phyloP scores from a whole-genome alignment of 2,329 filamentous ascomycete genomes.

The Fusarium compactum region DNA sequence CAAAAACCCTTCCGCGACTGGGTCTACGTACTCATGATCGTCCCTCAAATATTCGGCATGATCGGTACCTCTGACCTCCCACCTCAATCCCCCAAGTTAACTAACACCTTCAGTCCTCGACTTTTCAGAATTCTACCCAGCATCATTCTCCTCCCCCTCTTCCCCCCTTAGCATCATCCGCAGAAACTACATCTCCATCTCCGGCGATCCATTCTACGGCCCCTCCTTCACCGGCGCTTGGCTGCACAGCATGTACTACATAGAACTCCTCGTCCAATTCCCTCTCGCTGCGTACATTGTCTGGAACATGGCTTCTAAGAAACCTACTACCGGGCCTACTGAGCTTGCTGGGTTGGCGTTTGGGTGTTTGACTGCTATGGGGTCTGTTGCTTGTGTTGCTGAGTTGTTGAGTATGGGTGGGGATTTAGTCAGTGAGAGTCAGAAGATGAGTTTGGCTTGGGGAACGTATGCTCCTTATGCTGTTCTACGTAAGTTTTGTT shows the following conservation, averaged over 20 bases:
- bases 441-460: constrained; percentile 61
- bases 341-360: constrained; percentile 67
- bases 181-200: constrained; percentile 59
- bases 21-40: constrained; percentile 53
- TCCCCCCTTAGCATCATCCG: constrained; percentile 60
- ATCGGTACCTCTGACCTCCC: constrained; percentile 43
- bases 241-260: constrained; percentile 63
- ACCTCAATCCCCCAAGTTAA: not conserved
- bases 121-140: constrained; percentile 65
- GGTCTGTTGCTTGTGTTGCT: constrained; percentile 63
- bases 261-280: constrained; percentile 64
- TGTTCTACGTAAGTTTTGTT: constrained; percentile 61
- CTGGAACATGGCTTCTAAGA: constrained; percentile 52
- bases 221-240: constrained; percentile 57
- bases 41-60: constrained; percentile 53
- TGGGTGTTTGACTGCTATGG: constrained; percentile 63
- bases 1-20: constrained; percentile 50
- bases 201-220: constrained; percentile 67
- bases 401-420: constrained; percentile 64
- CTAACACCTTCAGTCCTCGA: constrained; percentile 61
- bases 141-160: constrained; percentile 58
- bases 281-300: constrained; percentile 64
- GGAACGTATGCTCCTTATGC: constrained; percentile 66
- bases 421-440: constrained; percentile 56
- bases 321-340: constrained; percentile 53